Evolutionary conservation across 768 basidiomycete species (phyloP).

Genomic region (Tricholoma saponaceum): DNA sequence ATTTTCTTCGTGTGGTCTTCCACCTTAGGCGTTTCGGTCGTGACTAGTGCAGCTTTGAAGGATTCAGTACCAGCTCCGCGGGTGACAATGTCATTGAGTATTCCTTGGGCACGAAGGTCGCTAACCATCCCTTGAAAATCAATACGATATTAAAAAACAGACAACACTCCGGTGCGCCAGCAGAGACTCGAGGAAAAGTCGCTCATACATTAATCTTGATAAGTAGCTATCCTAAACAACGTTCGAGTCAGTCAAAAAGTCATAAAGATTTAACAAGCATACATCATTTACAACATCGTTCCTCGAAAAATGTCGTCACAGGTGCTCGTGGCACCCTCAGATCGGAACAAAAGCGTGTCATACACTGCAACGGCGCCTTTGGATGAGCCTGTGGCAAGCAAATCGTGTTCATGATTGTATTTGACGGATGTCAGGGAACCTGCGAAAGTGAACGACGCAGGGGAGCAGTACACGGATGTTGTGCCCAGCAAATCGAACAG

Average conservation of each 20-base stretch:
- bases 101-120: conserved; percentile 56
- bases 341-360: conserved; percentile 34
- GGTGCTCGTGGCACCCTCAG: not conserved
- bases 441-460: conserved; percentile 12
- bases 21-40: conserved; percentile 21
- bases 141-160: conserved; percentile 38
- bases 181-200: conserved; percentile 63
- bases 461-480: conserved; percentile 22
- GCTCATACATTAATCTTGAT: conserved; percentile 56
- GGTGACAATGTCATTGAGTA: conserved; percentile 54
- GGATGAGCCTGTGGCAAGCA: conserved; percentile 58
- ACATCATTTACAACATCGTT: conserved; percentile 53
- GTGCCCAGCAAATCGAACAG: conserved; percentile 52
- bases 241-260: not conserved
- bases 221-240: conserved; percentile 59
- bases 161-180: conserved; percentile 64
- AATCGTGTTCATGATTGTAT: conserved; percentile 32
- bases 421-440: conserved; percentile 40
- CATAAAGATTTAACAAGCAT: conserved; percentile 20
- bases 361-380: conserved; percentile 53
- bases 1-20: conserved; percentile 22
- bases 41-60: conserved; percentile 39
- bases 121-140: conserved; percentile 64
- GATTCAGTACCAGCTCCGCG: conserved; percentile 46
- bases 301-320: conserved; percentile 39